Evolutionary conservation across 371 early-diverging fungal genomes (phyloP).

Genomic region (Circinella minor): DNA sequence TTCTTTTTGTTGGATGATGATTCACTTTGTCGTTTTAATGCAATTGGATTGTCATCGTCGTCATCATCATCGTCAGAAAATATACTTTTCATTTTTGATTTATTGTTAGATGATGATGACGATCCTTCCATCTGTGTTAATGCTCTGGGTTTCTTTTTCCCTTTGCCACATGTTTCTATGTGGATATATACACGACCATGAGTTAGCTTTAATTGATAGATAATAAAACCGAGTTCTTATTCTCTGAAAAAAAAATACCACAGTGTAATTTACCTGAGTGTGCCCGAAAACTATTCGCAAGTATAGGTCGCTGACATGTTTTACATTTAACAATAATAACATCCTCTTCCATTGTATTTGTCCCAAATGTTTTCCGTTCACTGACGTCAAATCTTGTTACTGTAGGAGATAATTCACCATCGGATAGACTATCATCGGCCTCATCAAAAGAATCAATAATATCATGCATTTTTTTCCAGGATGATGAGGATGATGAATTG

Average conservation of each 20-base stretch:
- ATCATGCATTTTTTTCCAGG: slow-evolving; percentile 7
- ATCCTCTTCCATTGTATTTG: slow-evolving; percentile 53
- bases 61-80: slow-evolving; percentile 37
- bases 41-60: slow-evolving; percentile 29
- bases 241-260: too few relatives aligned
- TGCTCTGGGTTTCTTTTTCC: slow-evolving; percentile 16
- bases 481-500: background rate
- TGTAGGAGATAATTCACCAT: slow-evolving; percentile 28
- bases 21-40: slow-evolving; percentile 16
- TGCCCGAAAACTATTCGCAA: slow-evolving; percentile 41
- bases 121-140: slow-evolving; percentile 13
- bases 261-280: slow-evolving; percentile 34
- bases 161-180: slow-evolving; percentile 20
- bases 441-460: slow-evolving; percentile 8
- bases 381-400: slow-evolving; percentile 32
- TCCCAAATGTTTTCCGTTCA: slow-evolving; percentile 45
- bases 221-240: too few relatives aligned
- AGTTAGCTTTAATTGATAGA: too few relatives aligned
- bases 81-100: slow-evolving; percentile 21
- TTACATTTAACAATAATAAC: slow-evolving; percentile 45
- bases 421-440: slow-evolving; percentile 22
- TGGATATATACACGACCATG: too few relatives aligned
- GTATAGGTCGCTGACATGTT: slow-evolving; percentile 39
- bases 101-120: slow-evolving; percentile 8
- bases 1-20: slow-evolving; percentile 19